These are phyloP conservation scores for Flammula alnicola DNA, from an alignment of 1,284 basidiomycete species.

Conservation along the genomic window DNA sequence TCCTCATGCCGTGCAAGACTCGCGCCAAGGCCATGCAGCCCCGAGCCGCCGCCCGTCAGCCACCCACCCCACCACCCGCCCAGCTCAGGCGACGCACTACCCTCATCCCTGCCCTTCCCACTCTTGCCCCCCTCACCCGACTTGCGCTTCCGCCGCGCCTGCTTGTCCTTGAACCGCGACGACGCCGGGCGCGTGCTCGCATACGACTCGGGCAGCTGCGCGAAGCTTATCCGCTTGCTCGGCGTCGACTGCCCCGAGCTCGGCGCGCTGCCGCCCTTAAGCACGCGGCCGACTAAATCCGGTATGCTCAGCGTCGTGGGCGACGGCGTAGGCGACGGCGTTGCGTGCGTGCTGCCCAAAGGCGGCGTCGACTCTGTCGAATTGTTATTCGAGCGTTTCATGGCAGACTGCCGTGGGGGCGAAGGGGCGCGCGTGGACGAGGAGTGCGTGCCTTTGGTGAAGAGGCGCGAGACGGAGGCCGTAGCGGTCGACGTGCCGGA, in stretches of 20 bases:
- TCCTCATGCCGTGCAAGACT: slow-evolving; percentile 46
- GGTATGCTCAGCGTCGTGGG: slow-evolving; percentile 30
- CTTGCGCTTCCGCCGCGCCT: slow-evolving; percentile 14
- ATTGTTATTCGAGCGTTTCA: slow-evolving; percentile 43
- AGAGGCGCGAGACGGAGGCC: slow-evolving; percentile 74
- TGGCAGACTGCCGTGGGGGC: slow-evolving; percentile 56
- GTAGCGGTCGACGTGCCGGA: slow-evolving; percentile 71
- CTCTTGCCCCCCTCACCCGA: slow-evolving; percentile 25
- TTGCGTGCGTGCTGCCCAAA: not conserved
- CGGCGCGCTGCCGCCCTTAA: slow-evolving; percentile 23
- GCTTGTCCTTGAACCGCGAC: slow-evolving; percentile 32
- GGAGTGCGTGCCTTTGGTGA: slow-evolving; percentile 67
- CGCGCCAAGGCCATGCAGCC: slow-evolving; percentile 26
- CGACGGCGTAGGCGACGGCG: slow-evolving; percentile 23
- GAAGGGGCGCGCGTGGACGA: slow-evolving; percentile 58
- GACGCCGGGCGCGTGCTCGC: slow-evolving; percentile 37
- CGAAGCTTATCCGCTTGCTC: slow-evolving; percentile 72
- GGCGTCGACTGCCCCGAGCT: slow-evolving; percentile 63
- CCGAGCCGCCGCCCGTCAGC: slow-evolving; percentile 35
- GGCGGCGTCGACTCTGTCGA: not conserved
- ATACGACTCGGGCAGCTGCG: slow-evolving; percentile 70
- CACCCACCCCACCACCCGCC: slow-evolving; percentile 57
- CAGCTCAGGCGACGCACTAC: slow-evolving; percentile 12
- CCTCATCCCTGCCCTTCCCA: slow-evolving; percentile 22
- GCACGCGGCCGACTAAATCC: slow-evolving; percentile 23